Evolutionary conservation across 2,329 filamentous ascomycete genomes (phyloP).

Genomic region (Camptophora hylomeconis): DNA sequence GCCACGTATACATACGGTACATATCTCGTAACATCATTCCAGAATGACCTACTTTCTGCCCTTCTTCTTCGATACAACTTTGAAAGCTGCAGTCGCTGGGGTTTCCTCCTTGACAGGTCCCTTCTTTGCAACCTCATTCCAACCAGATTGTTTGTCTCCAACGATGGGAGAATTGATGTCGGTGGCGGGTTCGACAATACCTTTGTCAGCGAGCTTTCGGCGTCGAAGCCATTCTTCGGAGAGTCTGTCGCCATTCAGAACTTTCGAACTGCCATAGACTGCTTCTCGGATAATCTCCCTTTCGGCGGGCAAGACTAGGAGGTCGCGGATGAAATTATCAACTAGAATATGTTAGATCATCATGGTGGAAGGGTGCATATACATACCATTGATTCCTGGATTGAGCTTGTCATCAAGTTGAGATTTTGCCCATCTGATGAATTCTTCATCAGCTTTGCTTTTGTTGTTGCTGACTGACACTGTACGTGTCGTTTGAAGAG

Average conservation of each 20-base stretch:
- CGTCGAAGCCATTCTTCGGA: constrained; percentile 88
- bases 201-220: constrained; percentile 85
- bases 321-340: constrained; percentile 64
- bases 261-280: constrained; percentile 74
- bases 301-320: constrained; percentile 65
- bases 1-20: no score
- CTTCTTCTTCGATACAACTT: constrained; percentile 92
- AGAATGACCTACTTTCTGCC: constrained; percentile 60
- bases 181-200: constrained; percentile 57
- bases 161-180: constrained; percentile 29
- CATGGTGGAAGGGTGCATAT: constrained; percentile 1
- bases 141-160: constrained; percentile 47
- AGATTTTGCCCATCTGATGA: constrained; percentile 79
- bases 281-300: constrained; percentile 75
- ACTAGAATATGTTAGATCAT: constrained; percentile 36
- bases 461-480: no score
- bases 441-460: constrained; percentile 70
- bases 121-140: constrained; percentile 98
- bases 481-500: constrained; percentile 38
- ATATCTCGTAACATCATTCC: no score
- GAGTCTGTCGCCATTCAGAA: constrained; percentile 85
- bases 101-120: constrained; percentile 40
- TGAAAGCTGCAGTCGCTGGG: constrained; percentile 52
- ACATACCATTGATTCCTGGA: constrained; percentile 52
- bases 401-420: constrained; percentile 65